These are phyloP conservation scores for Psidium guajava DNA, from an alignment of 345 rosid species.

Conservation along the genomic window DNA sequence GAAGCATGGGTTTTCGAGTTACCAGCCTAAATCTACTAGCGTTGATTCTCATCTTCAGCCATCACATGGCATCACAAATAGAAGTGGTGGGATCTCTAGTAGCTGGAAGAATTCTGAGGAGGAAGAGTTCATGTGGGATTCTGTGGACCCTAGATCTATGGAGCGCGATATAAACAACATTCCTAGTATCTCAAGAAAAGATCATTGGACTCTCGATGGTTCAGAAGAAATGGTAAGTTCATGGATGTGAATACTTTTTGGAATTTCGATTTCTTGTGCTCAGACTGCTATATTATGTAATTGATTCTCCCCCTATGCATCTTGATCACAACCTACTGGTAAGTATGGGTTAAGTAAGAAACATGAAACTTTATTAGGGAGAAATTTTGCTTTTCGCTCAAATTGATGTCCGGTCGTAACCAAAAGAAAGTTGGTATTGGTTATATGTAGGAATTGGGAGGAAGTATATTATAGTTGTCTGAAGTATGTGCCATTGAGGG, in stretches of 20 bases:
- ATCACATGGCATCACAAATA: conserved; percentile 24
- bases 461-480: neutral
- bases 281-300: neutral
- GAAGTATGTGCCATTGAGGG: neutral
- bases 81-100: conserved; percentile 30
- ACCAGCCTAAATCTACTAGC: conserved; percentile 32
- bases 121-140: conserved; percentile 95
- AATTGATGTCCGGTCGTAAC: neutral
- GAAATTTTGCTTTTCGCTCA: neutral
- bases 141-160: conserved; percentile 54
- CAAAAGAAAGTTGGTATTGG: neutral
- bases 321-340: neutral
- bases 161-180: conserved; percentile 39
- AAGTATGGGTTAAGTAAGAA: neutral
- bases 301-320: neutral
- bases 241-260: neutral
- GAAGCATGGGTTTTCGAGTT: conserved; percentile 45
- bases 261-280: neutral
- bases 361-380: neutral
- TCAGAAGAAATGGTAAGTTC: conserved; percentile 60
- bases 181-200: conserved; percentile 37
- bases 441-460: neutral
- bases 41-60: conserved; percentile 24
- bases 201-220: conserved; percentile 38
- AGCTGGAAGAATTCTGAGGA: conserved; percentile 97